Base-by-base conservation (phyloP, 106 monocot species). In the Alisma plantagoaquatica region DNA sequence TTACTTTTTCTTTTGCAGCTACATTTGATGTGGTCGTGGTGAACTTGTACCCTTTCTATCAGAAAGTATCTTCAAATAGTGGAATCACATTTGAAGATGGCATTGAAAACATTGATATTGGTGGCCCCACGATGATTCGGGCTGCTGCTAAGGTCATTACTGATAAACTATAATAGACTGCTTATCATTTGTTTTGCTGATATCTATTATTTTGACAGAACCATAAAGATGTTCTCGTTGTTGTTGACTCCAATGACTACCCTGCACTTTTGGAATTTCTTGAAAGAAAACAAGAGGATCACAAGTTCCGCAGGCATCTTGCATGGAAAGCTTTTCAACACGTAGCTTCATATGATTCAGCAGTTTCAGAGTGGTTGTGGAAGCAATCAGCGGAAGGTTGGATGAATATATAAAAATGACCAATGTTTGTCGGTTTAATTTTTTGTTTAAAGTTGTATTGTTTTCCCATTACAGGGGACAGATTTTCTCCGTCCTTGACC, bases 291-390 rank as follows among this genome's bases (percentile, higher is more conserved):
- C 50, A 84, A 63, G 88, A 89, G 43, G 66, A 55, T 53, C 61
- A 65, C 20, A 64, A 73, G 1, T 89, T 81, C 57, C 80, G 84
- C 14, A 73, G 49, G 67, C 38, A 71, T 60, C 62, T 96, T 61
- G 94, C 94, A 2, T 84, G 89, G 89, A 96, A 96, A 66, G 94
- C 88, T 58, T 89, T 96, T 72, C 88, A 96, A 38, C 78, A 96
- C 78, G 83, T 75, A 56, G 78, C 88, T 42, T 84, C 89, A 21
- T 96, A 89, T 73, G 88, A 96, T 76, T 80, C 94, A 14, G 94
- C 84, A 46, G 88, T 96, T 66, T 84, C 94, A 27, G 94, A 96
- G 65, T 96, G 94, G 94, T 53, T 96, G 1, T 84, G 94, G 89
- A 96, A 84, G 70, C 81, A 96, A 60, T 73, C 81, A 5, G 11